Percentiles rank a stretch among this genome's conserved stretches.
Conservation (phyloP, 768 basidiomycete genomes). For the Suillus occidentalis region DNA sequence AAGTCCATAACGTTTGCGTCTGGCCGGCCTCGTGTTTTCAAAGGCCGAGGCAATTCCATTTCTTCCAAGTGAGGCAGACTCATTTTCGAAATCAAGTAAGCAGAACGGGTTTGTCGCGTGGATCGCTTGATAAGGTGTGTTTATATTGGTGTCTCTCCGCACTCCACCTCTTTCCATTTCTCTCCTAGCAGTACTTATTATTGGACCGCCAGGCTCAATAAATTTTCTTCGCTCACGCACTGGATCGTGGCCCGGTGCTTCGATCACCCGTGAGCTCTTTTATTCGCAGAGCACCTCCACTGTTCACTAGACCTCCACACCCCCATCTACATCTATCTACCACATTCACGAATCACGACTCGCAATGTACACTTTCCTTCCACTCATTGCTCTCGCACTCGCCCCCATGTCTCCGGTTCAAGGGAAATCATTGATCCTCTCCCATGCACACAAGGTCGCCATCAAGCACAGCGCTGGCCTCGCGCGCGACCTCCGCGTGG, state of each 20-base stretch:
- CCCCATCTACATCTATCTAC: constrained; percentile 9
- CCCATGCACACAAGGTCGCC: constrained; percentile 53
- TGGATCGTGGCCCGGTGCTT: constrained; percentile 9
- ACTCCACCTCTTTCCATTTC: constrained; percentile 5
- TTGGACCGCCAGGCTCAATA: neutral
- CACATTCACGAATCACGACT: constrained; percentile 4
- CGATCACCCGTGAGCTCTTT: constrained; percentile 17
- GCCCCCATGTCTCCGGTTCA: constrained; percentile 23
- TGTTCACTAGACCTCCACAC: neutral
- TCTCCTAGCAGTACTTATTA: neutral
- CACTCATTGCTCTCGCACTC: constrained; percentile 33
- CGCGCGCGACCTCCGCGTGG: constrained; percentile 68
- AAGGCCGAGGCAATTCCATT: constrained; percentile 1
- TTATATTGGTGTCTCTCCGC: neutral
- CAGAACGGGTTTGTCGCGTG: constrained; percentile 2
- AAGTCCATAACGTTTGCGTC: neutral
- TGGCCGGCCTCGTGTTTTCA: constrained; percentile 13
- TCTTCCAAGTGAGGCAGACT: neutral
- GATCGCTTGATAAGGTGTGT: constrained; percentile 11
- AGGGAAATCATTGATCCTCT: constrained; percentile 35
- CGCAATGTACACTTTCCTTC: constrained; percentile 27
- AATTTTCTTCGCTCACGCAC: neutral
- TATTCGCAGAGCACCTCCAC: constrained; percentile 14
- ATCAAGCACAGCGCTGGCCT: constrained; percentile 58
- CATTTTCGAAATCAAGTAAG: constrained; percentile 2